Conservation (phyloP, 768 basidiomycete species). For the Aureoboletus auriporus region DNA sequence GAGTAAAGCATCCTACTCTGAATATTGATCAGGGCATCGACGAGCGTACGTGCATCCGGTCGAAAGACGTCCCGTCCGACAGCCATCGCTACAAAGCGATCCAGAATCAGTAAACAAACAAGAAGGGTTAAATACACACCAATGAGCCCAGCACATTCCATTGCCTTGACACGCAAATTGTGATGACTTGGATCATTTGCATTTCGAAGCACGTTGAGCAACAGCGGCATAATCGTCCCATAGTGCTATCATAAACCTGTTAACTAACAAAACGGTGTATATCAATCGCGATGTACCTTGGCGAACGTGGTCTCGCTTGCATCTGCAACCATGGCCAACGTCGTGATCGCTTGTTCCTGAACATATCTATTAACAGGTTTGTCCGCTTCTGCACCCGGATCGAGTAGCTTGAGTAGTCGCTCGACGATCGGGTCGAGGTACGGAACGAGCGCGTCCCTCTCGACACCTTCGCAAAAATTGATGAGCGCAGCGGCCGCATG, state of each 20-base stretch:
- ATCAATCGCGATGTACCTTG: conserved; percentile 42
- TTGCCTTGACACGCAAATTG: conserved; percentile 74
- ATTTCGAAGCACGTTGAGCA: conserved; percentile 71
- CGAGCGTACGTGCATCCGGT: conserved; percentile 65
- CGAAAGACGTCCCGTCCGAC: conserved; percentile 80
- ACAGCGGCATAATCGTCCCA: conserved; percentile 72
- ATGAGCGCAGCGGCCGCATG: conserved; percentile 87
- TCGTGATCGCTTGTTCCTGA: conserved; percentile 86
- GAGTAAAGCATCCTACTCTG: conserved; percentile 53
- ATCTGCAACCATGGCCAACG: conserved; percentile 86
- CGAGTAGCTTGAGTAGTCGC: conserved; percentile 52
- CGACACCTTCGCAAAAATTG: conserved; percentile 89
- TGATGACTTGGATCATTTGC: conserved; percentile 64
- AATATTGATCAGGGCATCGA: conserved; percentile 69
- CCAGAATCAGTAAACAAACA: background rate
- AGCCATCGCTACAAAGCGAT: conserved; percentile 59
- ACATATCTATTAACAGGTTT: conserved; percentile 55
- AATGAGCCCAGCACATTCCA: conserved; percentile 88
- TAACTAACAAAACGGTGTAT: too few relatives aligned
- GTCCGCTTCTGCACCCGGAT: conserved; percentile 44
- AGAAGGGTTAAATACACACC: conserved; percentile 42
- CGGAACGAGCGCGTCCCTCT: conserved; percentile 63
- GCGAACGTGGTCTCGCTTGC: conserved; percentile 76
- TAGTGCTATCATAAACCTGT: conserved; percentile 51
- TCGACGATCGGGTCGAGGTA: conserved; percentile 81